Evolutionary conservation across 1,284 basidiomycete species (phyloP), one percentile per base, ranked within the genome.

Genomic region (Marasmius oreades): DNA sequence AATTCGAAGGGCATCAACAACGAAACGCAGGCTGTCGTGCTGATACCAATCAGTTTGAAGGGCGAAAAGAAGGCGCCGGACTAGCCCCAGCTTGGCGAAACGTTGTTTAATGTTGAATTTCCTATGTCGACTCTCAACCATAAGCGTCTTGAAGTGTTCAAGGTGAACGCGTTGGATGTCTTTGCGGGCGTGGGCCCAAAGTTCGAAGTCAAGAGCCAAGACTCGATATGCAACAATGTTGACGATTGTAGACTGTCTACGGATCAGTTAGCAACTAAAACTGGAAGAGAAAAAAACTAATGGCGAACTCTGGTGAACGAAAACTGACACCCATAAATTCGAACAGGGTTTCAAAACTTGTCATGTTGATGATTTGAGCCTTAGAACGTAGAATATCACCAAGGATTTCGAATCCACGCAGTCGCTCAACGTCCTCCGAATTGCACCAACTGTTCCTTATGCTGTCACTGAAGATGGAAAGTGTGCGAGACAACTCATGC

Each of bases 391-490:
- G 75, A 22, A 93, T 84, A 33, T 83, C 81, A 1, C 86, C 85
- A 3, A 98, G 77, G 34, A 95, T 85, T 56, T 97, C 94, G 65
- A 95, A 98, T 11, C 93, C 92, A 57, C 92, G 84, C 46, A 94
- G 73, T 34, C 86, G 76, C 66, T 95, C 93, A 86, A 94, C 93
- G 65, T 95, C 93, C 65, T 95, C 93, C 42, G 90, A 93, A 64
- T 92, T 93, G 64, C 91, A 84, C 95, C 95, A 98, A 64, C 85
- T 92, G 62, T 90, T 86, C 59, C 83, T 82, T 37, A 96, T 70
- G 5, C 89, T 84, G 64, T 95, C 90, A 5, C 84, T 79, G 34
- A 97, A 73, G 22, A 97, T 82, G 3, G 83, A 75, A 14, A 96
- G 70, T 0, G 91, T 80, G 26, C 84, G 76, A 0, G 85, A 87